Base-by-base conservation (phyloP, 2,329 filamentous ascomycete genomes). In the Fusarium proliferatum region DNA sequence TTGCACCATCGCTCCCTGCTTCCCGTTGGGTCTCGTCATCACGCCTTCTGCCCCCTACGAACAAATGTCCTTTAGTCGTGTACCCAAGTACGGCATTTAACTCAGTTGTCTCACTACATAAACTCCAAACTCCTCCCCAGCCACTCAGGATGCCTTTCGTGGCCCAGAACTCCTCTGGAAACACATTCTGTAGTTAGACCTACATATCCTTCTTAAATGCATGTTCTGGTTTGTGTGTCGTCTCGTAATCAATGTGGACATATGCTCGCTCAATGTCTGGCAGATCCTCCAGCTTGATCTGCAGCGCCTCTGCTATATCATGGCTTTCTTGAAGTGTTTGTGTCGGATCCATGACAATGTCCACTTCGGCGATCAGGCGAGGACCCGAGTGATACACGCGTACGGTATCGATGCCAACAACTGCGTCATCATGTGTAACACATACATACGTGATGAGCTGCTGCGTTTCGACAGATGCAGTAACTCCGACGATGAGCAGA, bases 171-270 rank as follows among this genome's bases (percentile, higher is more conserved):
- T 48, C 56, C 46, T 48, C 49, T 66, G 55, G 58, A 53, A 64
- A 58, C 41, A 38, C 49, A 67, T 65, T 60, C 67, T 48, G 36
- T 39, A 42, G 43, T 34, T 66, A 63, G 62, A 58, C 53, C 61
- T 77, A 91, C 42, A 91, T 71, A 70, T 91, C 88, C 82, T 92
- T 92, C 84, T 91, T 91, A 67, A 84, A 86, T 19, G 84, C 84
- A 77, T 91, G 95, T 85, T 98, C 95, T 1, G 96, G 96, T 82
- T 96, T 95, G 82, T 98, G 96, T 23, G 93, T 95, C 8, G 95
- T 98, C 85, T 98, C 96, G 78, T 97, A 98, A 82, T 99, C 96
- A 23, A 98, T 95, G 81, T 99, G 96, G 26, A 98, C 96, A 80
- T 98, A 98, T 0, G 95, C 95, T 67, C 96, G 86, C 87, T 98